Evolutionary conservation across 768 basidiomycete genomes (phyloP), one percentile per base, ranked within the genome.

Genomic region (Kwoniella newhampshirensis): DNA sequence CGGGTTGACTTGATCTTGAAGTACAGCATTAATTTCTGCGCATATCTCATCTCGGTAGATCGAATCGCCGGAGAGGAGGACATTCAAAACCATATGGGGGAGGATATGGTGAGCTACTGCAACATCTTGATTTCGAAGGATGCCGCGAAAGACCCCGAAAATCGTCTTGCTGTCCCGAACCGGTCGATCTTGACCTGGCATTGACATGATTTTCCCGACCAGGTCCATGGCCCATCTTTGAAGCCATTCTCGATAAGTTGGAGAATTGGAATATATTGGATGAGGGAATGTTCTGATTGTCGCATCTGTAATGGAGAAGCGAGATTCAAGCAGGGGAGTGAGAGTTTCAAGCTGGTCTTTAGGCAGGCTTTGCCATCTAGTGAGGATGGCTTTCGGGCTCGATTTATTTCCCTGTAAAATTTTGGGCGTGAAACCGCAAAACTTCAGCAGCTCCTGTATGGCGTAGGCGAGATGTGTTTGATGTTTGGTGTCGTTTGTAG

Each of bases 201-300:
- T 54, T 8, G 45, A 66, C 20, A 68, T 56, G 11, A 77, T 72
- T 43, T 75, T 66, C 37, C 82, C 80, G 52, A 97, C 88, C 32
- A 99, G 82, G 73, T 90, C 82, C 9, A 82, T 80, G 1, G 91
- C 86, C 91, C 93, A 98, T 0, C 83, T 73, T 63, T 94, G 91
- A 30, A 98, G 83, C 96, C 96, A 99, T 75, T 98, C 93, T 39
- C 93, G 85, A 76, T 97, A 99, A 0, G 91, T 94, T 1, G 83
- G 74, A 54, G 85, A 82, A 4, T 78, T 77, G 0, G 83, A 81
- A 77, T 97, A 99, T 54, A 98, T 85, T 2, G 94, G 93, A 62
- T 86, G 83, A 2, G 78, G 64, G 11, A 78, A 78, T 1, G 76
- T 68, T 49, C 61, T 62, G 2, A 67, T 58, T 2, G 73, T 61